Evolutionary conservation across 257 asterid species (phyloP).

Genomic region (Osmanthus fragrans): DNA sequence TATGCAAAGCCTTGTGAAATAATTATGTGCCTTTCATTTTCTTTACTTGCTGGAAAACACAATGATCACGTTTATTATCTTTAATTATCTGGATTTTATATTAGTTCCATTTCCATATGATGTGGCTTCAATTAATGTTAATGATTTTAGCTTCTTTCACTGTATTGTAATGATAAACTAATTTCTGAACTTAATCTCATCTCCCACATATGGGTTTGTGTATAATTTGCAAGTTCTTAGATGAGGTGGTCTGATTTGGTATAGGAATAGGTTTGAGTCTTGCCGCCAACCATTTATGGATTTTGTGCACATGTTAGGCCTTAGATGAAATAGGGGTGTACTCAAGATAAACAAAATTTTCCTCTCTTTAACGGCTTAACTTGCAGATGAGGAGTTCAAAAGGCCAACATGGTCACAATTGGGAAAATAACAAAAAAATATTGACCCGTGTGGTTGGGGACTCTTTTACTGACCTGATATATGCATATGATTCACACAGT

Average conservation of each 20-base stretch:
- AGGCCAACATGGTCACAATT: not conserved
- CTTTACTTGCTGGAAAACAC: slow-evolving; percentile 14
- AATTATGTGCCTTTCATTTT: not conserved
- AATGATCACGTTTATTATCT: slow-evolving; percentile 13
- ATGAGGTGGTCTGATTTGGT: not conserved
- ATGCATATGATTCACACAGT: not conserved
- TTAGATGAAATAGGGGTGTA: not conserved
- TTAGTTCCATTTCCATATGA: slow-evolving; percentile 3
- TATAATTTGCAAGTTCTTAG: not conserved
- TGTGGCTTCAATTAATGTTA: not conserved
- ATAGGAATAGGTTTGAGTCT: not conserved
- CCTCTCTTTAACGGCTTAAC: not conserved
- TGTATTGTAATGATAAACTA: not conserved
- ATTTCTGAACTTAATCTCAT: slow-evolving; percentile 6
- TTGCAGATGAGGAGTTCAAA: not conserved
- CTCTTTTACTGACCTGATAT: not conserved
- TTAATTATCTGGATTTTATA: not conserved
- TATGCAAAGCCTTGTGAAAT: slow-evolving; percentile 8
- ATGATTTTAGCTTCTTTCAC: not conserved
- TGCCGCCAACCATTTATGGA: not conserved
- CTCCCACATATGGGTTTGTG: not conserved
- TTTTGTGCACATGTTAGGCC: not conserved
- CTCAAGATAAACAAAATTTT: not conserved
- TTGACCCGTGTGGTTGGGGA: not conserved
- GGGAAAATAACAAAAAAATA: not conserved